phyloP scores from a whole-genome alignment of 2,329 filamentous ascomycete genomes.

The Exophiala bonariae region DNA sequence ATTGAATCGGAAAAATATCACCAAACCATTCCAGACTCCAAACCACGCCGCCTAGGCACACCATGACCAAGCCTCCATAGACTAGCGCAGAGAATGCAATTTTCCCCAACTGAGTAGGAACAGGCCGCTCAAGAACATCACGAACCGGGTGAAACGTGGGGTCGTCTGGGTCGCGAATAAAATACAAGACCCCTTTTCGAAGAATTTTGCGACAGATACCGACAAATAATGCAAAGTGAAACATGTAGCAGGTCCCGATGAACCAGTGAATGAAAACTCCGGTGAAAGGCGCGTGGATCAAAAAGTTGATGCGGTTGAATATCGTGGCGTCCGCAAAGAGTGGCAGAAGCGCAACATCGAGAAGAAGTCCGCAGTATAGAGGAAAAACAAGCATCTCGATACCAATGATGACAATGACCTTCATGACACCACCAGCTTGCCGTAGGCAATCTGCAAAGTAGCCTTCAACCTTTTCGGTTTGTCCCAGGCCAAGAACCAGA shows the following conservation, averaged over 20 bases:
- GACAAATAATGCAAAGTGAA: conserved; percentile 97
- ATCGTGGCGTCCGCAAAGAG: conserved; percentile 82
- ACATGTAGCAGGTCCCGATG: conserved; percentile 98
- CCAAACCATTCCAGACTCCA: conserved; percentile 59
- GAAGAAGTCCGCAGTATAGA: conserved; percentile 86
- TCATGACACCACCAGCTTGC: conserved; percentile 94
- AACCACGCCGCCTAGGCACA: conserved; percentile 92
- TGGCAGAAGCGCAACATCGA: conserved; percentile 85
- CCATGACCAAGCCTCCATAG: conserved; percentile 86
- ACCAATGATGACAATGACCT: conserved; percentile 96
- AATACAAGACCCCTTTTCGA: conserved; percentile 92
- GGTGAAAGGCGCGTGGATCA: conserved; percentile 75
- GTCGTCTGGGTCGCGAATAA: conserved; percentile 96
- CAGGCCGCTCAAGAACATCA: conserved; percentile 89
- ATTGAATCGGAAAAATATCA: conserved; percentile 85
- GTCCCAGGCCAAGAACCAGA: conserved; percentile 62
- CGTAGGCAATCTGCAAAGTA: conserved; percentile 78
- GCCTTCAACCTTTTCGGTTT: conserved; percentile 65
- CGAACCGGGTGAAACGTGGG: conserved; percentile 97
- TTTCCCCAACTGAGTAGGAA: conserved; percentile 90
- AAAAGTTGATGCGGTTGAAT: conserved; percentile 75
- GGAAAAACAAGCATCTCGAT: conserved; percentile 99
- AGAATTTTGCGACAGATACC: conserved; percentile 99
- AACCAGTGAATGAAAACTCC: conserved; percentile 99
- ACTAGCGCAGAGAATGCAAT: conserved; percentile 95